Evolutionary conservation across 2,329 filamentous ascomycete species (phyloP).

Genomic region (Zasmidium citrigriseum): DNA sequence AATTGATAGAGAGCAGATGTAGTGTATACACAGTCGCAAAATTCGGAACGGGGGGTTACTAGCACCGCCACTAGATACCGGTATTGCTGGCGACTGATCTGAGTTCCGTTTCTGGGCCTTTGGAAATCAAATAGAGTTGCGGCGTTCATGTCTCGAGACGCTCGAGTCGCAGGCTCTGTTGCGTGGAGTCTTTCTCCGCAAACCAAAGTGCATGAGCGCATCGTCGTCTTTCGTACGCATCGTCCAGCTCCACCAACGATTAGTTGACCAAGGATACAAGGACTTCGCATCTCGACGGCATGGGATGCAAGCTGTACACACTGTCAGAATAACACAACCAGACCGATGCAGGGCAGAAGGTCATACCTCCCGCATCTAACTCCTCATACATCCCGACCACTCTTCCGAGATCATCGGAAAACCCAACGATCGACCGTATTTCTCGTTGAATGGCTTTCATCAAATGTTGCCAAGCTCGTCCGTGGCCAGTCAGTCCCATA

Average conservation of each 20-base stretch:
- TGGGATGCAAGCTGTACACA: not conserved
- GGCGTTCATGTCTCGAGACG: not conserved
- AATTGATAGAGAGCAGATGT: too few relatives aligned
- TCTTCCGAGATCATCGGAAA: not conserved
- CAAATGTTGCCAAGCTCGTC: constrained; percentile 17
- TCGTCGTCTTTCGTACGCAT: not conserved
- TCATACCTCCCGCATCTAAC: not conserved
- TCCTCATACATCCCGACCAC: not conserved
- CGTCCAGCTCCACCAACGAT: not conserved
- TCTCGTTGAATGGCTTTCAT: constrained; percentile 11
- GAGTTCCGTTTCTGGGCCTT: too few relatives aligned
- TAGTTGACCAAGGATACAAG: not conserved
- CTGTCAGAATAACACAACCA: not conserved
- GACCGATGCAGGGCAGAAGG: not conserved
- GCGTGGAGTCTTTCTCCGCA: not conserved
- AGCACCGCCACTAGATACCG: too few relatives aligned
- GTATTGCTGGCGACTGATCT: too few relatives aligned
- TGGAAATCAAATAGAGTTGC: not conserved
- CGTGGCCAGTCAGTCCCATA: constrained; percentile 12
- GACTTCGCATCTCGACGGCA: not conserved
- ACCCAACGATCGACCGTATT: not conserved
- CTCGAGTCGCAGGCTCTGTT: not conserved
- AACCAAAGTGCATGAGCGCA: not conserved
- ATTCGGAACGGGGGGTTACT: too few relatives aligned
- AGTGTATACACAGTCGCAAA: too few relatives aligned